These are phyloP conservation scores for Cymbidium sinense DNA, from an alignment of 106 monocot species.

Conservation along the genomic window DNA sequence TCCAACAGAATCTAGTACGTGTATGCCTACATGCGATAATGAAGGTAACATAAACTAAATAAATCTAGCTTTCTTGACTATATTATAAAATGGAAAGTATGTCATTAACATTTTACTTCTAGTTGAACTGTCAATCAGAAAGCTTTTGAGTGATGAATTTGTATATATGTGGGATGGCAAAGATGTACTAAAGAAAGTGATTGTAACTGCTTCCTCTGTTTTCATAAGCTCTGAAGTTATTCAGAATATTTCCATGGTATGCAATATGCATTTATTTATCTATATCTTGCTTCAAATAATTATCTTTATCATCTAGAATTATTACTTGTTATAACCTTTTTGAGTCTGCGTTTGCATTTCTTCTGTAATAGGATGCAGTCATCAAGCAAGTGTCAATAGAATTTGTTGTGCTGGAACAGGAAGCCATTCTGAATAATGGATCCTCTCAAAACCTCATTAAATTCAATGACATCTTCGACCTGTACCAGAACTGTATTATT, in stretches of 20 bases:
- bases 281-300: not conserved
- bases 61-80: not conserved
- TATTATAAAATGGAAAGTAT: not conserved
- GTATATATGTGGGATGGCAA: slow-evolving; percentile 55
- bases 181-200: slow-evolving; percentile 63
- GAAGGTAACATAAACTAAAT: slow-evolving; percentile 31
- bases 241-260: slow-evolving; percentile 56
- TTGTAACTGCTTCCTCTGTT: slow-evolving; percentile 38
- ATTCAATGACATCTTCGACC: slow-evolving; percentile 40
- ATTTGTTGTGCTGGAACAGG: slow-evolving; percentile 56
- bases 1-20: slow-evolving; percentile 21
- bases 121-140: slow-evolving; percentile 37
- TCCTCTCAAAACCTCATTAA: slow-evolving; percentile 19
- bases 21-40: slow-evolving; percentile 10
- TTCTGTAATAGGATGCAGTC: slow-evolving; percentile 57
- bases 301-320: not conserved
- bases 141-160: slow-evolving; percentile 43
- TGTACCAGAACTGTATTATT: slow-evolving; percentile 66
- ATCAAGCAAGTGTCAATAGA: slow-evolving; percentile 59
- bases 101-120: not conserved
- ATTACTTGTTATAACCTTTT: not conserved
- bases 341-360: slow-evolving; percentile 1
- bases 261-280: not conserved
- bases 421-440: slow-evolving; percentile 15
- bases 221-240: slow-evolving; percentile 37